phyloP scores from a whole-genome alignment of 306 rosid genomes.

The Astragalus membranaceus region DNA sequence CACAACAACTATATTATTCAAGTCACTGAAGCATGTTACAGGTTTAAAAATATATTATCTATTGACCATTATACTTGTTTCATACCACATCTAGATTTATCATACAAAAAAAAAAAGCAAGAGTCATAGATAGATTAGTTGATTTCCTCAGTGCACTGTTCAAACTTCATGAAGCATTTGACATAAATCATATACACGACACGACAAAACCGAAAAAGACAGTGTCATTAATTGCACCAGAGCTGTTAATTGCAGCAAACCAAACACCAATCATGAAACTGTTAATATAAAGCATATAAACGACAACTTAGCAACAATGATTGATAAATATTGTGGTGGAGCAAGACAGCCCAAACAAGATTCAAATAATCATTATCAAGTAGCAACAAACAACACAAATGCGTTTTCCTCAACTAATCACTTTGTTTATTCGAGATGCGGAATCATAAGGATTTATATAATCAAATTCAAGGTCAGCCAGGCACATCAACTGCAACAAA shows the following conservation, averaged over 20 bases:
- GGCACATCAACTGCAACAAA: constrained; percentile 84
- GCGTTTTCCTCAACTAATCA: no score
- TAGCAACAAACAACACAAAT: neutral
- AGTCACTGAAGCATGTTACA: neutral
- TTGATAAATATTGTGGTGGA: neutral
- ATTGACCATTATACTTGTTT: neutral
- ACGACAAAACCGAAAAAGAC: neutral
- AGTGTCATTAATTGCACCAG: no score
- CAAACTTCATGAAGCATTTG: no score
- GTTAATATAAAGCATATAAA: neutral
- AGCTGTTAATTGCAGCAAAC: neutral
- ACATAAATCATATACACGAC: no score
- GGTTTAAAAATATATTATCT: neutral
- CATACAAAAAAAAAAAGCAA: constrained; percentile 1
- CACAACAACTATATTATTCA: neutral
- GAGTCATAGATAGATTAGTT: neutral
- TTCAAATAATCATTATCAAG: neutral
- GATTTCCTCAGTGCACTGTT: no score
- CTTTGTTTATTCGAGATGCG: constrained; percentile 66
- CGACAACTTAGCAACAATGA: neutral
- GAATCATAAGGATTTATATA: constrained; percentile 96
- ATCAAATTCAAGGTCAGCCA: constrained; percentile 94
- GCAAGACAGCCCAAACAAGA: neutral
- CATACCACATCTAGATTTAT: neutral
- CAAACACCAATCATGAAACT: neutral